Evolutionary conservation across 2,329 filamentous ascomycete species (phyloP).

Genomic region (Hymenoscyphus salicellus): DNA sequence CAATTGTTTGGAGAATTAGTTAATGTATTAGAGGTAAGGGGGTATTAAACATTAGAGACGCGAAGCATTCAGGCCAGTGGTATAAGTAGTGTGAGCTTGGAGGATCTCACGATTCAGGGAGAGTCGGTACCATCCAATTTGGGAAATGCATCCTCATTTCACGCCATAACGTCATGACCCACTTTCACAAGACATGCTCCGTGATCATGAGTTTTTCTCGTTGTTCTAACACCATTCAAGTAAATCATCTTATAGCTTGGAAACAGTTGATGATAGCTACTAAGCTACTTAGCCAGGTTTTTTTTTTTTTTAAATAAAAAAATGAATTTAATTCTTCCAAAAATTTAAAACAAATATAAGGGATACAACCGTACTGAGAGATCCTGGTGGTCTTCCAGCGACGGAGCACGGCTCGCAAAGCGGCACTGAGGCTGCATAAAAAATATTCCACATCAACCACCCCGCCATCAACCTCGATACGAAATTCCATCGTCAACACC

Average conservation of each 20-base stretch:
- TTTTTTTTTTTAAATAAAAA: too few species aligned
- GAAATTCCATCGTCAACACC: neutral
- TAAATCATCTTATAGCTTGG: too few species aligned
- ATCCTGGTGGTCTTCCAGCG: too few species aligned
- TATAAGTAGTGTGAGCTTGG: neutral
- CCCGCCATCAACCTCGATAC: neutral
- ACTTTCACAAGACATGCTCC: too few species aligned
- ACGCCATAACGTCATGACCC: too few species aligned
- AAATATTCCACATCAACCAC: neutral
- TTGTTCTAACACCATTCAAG: neutral
- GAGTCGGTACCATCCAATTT: too few species aligned
- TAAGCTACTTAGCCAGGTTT: too few species aligned
- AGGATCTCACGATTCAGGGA: neutral
- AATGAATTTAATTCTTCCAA: too few species aligned
- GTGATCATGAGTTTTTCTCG: neutral
- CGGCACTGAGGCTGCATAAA: neutral
- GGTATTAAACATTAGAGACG: slow-evolving; percentile 3
- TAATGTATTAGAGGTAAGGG: neutral
- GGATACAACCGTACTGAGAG: too few species aligned
- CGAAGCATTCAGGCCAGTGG: neutral
- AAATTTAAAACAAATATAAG: too few species aligned
- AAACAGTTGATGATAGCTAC: too few species aligned
- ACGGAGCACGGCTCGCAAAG: too few species aligned
- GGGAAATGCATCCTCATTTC: neutral
- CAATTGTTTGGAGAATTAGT: neutral